Evolutionary conservation across 2,329 filamentous ascomycete species (phyloP).

Genomic region (Ophiostoma novo-ulmi): DNA sequence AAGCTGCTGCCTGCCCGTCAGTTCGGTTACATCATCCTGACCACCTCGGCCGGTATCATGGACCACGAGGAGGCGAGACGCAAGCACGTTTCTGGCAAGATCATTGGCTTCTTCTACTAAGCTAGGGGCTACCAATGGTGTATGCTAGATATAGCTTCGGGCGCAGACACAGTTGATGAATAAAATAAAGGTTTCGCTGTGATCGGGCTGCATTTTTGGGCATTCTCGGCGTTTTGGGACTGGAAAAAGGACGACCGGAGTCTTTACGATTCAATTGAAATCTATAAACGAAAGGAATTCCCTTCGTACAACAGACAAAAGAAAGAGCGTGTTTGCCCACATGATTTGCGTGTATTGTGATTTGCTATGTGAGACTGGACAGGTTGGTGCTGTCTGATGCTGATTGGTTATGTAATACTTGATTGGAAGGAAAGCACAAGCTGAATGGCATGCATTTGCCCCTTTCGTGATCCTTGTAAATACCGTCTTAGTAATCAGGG

Average conservation of each 20-base stretch:
- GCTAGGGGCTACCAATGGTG: constrained; percentile 2
- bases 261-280: constrained; percentile 16
- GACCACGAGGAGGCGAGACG: constrained; percentile 99
- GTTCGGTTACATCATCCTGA: constrained; percentile 98
- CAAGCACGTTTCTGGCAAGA: constrained; percentile 98
- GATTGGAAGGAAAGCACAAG: neutral
- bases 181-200: constrained; percentile 12
- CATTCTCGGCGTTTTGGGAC: constrained; percentile 28
- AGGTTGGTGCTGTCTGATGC: neutral
- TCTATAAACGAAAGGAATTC: constrained; percentile 11
- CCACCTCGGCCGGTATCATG: constrained; percentile 99
- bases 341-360: neutral
- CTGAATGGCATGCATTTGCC: neutral
- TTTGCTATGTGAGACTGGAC: neutral
- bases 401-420: neutral
- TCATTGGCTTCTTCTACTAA: constrained; percentile 99
- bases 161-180: constrained; percentile 11
- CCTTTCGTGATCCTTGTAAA: neutral
- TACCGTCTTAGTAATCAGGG: neutral
- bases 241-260: constrained; percentile 5
- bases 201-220: constrained; percentile 21
- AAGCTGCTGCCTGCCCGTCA: constrained; percentile 99
- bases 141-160: constrained; percentile 5
- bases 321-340: constrained; percentile 14
- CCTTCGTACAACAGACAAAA: constrained; percentile 12